phyloP scores from a whole-genome alignment of 345 rosid genomes.

The Brassica cretica region DNA sequence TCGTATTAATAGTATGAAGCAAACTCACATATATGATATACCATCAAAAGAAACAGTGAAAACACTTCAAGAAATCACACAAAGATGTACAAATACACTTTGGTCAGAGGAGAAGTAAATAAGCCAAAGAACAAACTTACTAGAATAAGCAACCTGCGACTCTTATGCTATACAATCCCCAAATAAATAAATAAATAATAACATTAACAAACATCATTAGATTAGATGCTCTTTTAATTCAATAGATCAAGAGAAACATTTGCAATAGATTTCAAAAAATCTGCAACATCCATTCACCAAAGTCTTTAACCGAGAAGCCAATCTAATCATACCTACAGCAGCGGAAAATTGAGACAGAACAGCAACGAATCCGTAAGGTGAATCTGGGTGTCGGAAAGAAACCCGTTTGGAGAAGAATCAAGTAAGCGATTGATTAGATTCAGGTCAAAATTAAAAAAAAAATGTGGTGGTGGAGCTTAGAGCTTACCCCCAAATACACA shows the following conservation, averaged over 20 bases:
- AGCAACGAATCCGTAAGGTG: constrained; percentile 10
- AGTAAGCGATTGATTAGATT: neutral
- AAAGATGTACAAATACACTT: too few relatives aligned
- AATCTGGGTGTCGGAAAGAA: neutral
- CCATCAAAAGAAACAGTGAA: neutral
- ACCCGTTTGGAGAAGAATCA: neutral
- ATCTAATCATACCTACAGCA: constrained; percentile 11
- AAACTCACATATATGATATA: neutral
- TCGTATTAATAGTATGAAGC: neutral
- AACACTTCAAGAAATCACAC: too few relatives aligned
- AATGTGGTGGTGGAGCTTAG: neutral
- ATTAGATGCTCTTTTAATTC: neutral
- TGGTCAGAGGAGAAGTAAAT: neutral
- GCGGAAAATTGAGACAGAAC: neutral
- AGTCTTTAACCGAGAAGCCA: neutral
- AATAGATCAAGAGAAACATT: neutral
- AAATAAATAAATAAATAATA: neutral
- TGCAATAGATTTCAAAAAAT: constrained; percentile 19
- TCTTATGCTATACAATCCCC: constrained; percentile 3
- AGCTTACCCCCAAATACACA: constrained; percentile 18
- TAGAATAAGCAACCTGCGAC: constrained; percentile 6
- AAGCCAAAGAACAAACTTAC: neutral
- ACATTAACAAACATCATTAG: neutral
- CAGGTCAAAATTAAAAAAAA: neutral
- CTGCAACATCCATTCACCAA: constrained; percentile 7